Percentiles rank a stretch among this genome's conserved stretches.
Evolutionary conservation across 306 rosid species (phyloP).

Genomic region (Cucumis cinereus): DNA sequence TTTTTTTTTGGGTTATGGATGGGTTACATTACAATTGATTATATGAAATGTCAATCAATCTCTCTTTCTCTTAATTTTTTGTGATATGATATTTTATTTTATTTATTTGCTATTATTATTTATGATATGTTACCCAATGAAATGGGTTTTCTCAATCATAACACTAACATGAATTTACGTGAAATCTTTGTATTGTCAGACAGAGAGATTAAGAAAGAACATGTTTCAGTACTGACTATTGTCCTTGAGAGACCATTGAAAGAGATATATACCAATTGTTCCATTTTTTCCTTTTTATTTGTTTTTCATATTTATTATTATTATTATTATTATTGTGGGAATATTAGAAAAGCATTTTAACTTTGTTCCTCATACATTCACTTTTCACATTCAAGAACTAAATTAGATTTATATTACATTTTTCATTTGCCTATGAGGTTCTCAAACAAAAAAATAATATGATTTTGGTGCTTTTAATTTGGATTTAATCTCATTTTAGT

Average conservation of each 20-base stretch:
- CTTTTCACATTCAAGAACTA: background rate
- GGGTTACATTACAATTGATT: background rate
- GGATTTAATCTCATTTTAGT: too few relatives aligned
- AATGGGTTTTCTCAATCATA: background rate
- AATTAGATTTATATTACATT: background rate
- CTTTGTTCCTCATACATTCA: background rate
- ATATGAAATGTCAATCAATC: background rate
- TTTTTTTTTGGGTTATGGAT: background rate
- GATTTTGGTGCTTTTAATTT: too few relatives aligned
- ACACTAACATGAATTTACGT: constrained; percentile 5
- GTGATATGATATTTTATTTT: background rate
- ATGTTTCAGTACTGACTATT: background rate
- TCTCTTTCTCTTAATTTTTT: background rate
- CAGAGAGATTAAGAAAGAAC: background rate
- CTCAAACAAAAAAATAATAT: too few relatives aligned
- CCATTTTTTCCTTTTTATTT: background rate
- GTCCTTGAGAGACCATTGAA: background rate
- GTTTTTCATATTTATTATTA: background rate
- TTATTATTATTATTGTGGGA: background rate
- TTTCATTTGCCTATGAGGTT: background rate
- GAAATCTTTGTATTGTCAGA: constrained; percentile 1
- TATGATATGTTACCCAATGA: background rate
- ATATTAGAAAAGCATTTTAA: background rate
- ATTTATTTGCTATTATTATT: too few relatives aligned
- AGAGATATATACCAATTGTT: background rate